Conservation (phyloP, 306 rosid species). For the Quercus ilex region DNA sequence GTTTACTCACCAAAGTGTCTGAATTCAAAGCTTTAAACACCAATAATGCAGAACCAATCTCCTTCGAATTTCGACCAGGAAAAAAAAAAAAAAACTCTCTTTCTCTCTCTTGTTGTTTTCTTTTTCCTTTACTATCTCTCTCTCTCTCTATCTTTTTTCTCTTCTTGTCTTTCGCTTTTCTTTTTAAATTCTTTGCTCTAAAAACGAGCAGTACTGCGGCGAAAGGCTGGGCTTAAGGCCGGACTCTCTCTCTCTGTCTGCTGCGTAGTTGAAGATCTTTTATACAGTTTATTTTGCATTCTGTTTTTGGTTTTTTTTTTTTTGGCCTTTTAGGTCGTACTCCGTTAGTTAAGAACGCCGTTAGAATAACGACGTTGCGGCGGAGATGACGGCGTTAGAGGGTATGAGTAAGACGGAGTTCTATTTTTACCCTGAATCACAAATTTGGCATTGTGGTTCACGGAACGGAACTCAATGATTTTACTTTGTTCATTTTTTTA, state of each 20-base stretch:
- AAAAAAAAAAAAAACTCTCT: neutral
- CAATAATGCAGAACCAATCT: slow-evolving; percentile 15
- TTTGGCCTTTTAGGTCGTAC: neutral
- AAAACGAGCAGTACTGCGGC: slow-evolving; percentile 45
- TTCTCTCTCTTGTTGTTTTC: neutral
- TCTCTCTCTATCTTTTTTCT: neutral
- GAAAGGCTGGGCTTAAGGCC: slow-evolving; percentile 44
- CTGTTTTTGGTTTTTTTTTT: slow-evolving; percentile 13
- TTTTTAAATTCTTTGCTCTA: slow-evolving; percentile 26
- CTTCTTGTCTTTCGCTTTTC: slow-evolving; percentile 18
- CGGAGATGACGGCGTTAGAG: slow-evolving; percentile 43
- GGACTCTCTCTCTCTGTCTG: slow-evolving; percentile 22
- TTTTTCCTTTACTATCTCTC: neutral
- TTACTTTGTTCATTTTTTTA: neutral
- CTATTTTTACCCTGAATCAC: slow-evolving; percentile 32
- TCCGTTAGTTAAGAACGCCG: slow-evolving; percentile 57
- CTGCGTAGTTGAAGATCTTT: slow-evolving; percentile 35
- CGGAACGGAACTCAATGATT: slow-evolving; percentile 32
- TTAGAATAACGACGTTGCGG: slow-evolving; percentile 55
- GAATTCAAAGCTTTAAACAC: slow-evolving; percentile 18
- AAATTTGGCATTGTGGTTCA: neutral
- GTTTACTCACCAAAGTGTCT: neutral
- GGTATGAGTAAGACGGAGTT: neutral
- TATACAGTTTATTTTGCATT: slow-evolving; percentile 40
- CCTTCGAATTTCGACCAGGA: slow-evolving; percentile 12